A percentile compares a stretch with the other conserved stretches of the same genome.
phyloP scores from a whole-genome alignment of 2,329 filamentous ascomycete genomes.

The Alternaria atra region DNA sequence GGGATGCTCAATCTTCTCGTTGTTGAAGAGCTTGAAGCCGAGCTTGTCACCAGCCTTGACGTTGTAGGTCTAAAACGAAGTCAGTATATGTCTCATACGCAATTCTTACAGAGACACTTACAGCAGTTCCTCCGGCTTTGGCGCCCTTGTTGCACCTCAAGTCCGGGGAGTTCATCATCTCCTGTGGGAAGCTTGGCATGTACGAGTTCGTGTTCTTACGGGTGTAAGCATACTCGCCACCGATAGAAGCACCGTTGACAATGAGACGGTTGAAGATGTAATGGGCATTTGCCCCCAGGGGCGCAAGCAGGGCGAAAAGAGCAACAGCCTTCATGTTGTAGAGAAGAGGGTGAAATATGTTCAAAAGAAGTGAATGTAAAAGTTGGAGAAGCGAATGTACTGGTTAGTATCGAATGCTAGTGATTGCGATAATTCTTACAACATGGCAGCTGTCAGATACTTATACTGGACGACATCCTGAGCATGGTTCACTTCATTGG shows the following conservation, averaged over 20 bases:
- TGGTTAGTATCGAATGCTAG: constrained; percentile 13
- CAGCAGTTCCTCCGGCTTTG: constrained; percentile 28
- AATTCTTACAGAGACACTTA: too few relatives aligned
- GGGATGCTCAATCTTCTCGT: constrained; percentile 57
- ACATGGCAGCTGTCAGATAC: constrained; percentile 1
- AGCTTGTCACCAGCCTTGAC: constrained; percentile 59
- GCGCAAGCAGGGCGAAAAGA: constrained; percentile 39
- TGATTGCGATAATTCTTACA: constrained; percentile 12
- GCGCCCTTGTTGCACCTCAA: constrained; percentile 52
- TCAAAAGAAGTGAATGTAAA: constrained; percentile 19
- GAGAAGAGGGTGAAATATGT: constrained; percentile 14
- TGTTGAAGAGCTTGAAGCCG: constrained; percentile 61
- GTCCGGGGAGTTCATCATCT: constrained; percentile 45
- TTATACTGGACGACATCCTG: constrained; percentile 1
- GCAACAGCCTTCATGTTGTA: constrained; percentile 42
- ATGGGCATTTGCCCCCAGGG: constrained; percentile 40
- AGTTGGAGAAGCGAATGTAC: constrained; percentile 12
- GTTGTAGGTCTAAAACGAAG: constrained; percentile 44
- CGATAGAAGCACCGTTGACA: constrained; percentile 42
- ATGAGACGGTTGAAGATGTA: constrained; percentile 52
- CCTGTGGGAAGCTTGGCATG: constrained; percentile 41
- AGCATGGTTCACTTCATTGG: constrained; percentile 8
- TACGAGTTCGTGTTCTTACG: constrained; percentile 50
- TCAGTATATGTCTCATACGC: too few relatives aligned
- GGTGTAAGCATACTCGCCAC: constrained; percentile 47